phyloP scores from a whole-genome alignment of 441 rosid species.

The Arabidopsis lyrata region DNA sequence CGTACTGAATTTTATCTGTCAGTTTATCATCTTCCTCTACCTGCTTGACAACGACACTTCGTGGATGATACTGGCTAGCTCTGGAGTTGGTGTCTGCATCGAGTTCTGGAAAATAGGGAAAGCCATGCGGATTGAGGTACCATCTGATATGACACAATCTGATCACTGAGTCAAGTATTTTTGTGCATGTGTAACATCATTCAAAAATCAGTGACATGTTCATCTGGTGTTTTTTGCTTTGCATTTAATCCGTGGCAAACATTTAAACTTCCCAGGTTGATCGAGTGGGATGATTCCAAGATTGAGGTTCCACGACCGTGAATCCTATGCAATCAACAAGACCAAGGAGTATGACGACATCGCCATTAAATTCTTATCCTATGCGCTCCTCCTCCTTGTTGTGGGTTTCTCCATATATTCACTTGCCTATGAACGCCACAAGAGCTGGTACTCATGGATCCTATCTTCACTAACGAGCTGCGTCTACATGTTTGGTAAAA shows the following conservation, averaged over 20 bases:
- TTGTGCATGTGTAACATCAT: conserved; percentile 7
- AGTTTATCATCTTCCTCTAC: conserved; percentile 92
- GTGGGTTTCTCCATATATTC: conserved; percentile 83
- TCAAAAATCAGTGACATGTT: too few relatives aligned
- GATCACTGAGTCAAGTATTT: neutral
- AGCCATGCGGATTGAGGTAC: conserved; percentile 99
- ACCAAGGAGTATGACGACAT: conserved; percentile 98
- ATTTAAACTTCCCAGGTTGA: conserved; percentile 58
- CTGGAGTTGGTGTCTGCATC: conserved; percentile 95
- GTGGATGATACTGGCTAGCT: conserved; percentile 99
- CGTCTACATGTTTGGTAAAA: conserved; percentile 98
- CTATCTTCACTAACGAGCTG: conserved; percentile 98
- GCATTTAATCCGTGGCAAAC: neutral
- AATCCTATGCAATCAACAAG: conserved; percentile 91
- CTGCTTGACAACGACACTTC: conserved; percentile 99
- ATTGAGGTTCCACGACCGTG: conserved; percentile 93
- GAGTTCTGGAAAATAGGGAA: conserved; percentile 99
- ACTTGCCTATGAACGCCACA: conserved; percentile 93
- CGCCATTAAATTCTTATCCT: conserved; percentile 93
- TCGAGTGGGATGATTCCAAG: conserved; percentile 90
- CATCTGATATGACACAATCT: conserved; percentile 23
- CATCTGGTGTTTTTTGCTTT: neutral
- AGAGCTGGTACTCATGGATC: conserved; percentile 99
- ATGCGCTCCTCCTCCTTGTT: conserved; percentile 86
- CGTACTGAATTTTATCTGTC: conserved; percentile 84